These are phyloP conservation scores for Erigeron philadelphicus DNA, from an alignment of 140 eudicot species.

Conservation along the genomic window DNA sequence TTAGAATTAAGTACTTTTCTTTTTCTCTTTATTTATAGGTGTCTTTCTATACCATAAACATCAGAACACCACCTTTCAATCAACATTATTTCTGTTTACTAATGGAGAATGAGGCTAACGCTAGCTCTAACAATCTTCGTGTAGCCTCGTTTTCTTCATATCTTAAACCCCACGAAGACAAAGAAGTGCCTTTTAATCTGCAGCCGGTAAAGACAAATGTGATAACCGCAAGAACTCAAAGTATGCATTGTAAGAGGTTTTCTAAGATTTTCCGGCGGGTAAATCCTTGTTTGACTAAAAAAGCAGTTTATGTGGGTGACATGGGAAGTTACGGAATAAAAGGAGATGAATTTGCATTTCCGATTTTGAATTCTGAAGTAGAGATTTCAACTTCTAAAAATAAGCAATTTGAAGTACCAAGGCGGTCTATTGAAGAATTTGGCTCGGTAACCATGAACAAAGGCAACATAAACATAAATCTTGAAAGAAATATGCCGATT, in stretches of 20 bases:
- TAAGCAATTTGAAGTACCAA: slow-evolving; percentile 31
- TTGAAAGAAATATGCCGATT: slow-evolving; percentile 57
- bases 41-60: slow-evolving; percentile 20
- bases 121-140: slow-evolving; percentile 32
- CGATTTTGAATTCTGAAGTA: slow-evolving; percentile 21
- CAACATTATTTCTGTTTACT: background rate
- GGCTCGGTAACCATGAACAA: slow-evolving; percentile 30
- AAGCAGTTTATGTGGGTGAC: slow-evolving; percentile 25
- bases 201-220: too few species aligned
- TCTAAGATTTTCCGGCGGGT: slow-evolving; percentile 28
- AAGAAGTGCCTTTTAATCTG: background rate
- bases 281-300: slow-evolving; percentile 40
- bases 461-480: slow-evolving; percentile 38
- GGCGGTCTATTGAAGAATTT: slow-evolving; percentile 49
- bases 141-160: slow-evolving; percentile 68
- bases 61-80: background rate
- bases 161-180: slow-evolving; percentile 36
- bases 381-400: slow-evolving; percentile 8
- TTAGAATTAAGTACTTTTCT: slow-evolving; percentile 13
- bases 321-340: background rate
- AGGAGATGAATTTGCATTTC: slow-evolving; percentile 39
- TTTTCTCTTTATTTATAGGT: slow-evolving; percentile 23
- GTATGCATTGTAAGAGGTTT: slow-evolving; percentile 20
- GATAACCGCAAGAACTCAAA: too few species aligned
- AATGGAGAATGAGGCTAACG: slow-evolving; percentile 32